Evolutionary conservation across 2,329 filamentous ascomycete genomes (phyloP).

Genomic region (Cadophora gregata): DNA sequence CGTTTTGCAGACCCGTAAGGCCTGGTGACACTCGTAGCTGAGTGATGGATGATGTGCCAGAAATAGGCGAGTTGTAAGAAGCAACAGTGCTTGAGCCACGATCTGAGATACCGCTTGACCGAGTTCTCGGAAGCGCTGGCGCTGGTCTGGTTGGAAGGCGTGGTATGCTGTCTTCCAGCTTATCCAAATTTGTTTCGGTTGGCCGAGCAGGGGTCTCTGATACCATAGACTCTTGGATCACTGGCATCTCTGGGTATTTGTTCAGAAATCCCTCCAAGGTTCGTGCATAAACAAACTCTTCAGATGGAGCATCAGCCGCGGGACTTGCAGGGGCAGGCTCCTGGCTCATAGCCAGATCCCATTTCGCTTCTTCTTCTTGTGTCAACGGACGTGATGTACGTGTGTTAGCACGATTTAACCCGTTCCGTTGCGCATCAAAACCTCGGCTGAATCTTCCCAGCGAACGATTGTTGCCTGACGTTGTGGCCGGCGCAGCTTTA

Average conservation of each 20-base stretch:
- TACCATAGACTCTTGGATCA: conserved; percentile 65
- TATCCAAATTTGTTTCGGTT: conserved; percentile 33
- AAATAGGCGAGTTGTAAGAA: conserved; percentile 49
- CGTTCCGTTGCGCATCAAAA: conserved; percentile 32
- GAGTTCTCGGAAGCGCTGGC: conserved; percentile 63
- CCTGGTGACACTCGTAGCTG: conserved; percentile 56
- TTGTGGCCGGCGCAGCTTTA: conserved; percentile 48
- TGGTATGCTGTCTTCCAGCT: conserved; percentile 41
- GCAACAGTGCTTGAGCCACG: conserved; percentile 45
- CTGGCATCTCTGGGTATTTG: conserved; percentile 75
- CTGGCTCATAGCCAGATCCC: conserved; percentile 76
- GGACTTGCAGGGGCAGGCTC: conserved; percentile 55
- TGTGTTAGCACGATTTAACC: conserved; percentile 44
- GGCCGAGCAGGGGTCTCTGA: conserved; percentile 39
- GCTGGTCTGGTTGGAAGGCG: conserved; percentile 51
- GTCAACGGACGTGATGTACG: conserved; percentile 71
- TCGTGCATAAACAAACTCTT: conserved; percentile 63
- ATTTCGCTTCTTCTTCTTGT: conserved; percentile 79
- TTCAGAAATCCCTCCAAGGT: conserved; percentile 85
- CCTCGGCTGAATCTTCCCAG: conserved; percentile 15
- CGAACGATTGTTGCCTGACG: not conserved
- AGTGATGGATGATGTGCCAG: conserved; percentile 46
- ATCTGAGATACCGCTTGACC: conserved; percentile 82
- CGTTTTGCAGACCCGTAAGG: conserved; percentile 80
- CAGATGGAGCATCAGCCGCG: conserved; percentile 50